A percentile compares a stretch with the other conserved stretches of the same genome.
Evolutionary conservation across 1,284 basidiomycete species (phyloP).

Genomic region (Ganoderma leucocontextum): DNA sequence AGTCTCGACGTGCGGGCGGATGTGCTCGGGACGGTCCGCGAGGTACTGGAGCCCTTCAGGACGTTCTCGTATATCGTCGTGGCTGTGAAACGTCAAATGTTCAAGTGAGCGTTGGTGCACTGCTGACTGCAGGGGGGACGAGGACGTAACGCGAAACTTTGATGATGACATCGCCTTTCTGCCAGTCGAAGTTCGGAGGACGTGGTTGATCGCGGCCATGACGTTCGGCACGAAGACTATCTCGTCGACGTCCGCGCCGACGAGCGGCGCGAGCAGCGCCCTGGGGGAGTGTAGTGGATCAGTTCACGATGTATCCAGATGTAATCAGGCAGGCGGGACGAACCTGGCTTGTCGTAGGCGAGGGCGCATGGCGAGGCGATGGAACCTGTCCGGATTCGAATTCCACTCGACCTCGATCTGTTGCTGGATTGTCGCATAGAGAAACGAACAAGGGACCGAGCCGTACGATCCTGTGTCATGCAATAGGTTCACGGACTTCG

Average conservation of each 20-base stretch:
- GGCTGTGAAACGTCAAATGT: no score
- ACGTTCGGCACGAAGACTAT: conserved; percentile 74
- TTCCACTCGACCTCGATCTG: conserved; percentile 60
- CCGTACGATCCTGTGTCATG: conserved; percentile 68
- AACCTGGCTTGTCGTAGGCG: not conserved
- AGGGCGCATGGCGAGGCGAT: conserved; percentile 50
- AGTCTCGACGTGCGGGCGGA: conserved; percentile 29
- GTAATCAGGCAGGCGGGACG: not conserved
- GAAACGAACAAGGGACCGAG: conserved; percentile 67
- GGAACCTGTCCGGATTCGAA: conserved; percentile 73
- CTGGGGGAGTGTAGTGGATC: conserved; percentile 20
- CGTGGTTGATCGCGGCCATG: conserved; percentile 71
- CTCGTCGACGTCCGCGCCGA: conserved; percentile 68
- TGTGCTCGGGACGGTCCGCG: conserved; percentile 52
- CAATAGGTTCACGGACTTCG: not conserved
- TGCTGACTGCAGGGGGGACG: no score
- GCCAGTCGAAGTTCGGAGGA: conserved; percentile 70
- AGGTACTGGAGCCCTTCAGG: conserved; percentile 62
- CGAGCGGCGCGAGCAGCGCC: conserved; percentile 59
- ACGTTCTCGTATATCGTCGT: conserved; percentile 69
- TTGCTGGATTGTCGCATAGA: conserved; percentile 56
- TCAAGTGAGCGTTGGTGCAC: no score
- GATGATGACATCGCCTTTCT: conserved; percentile 57
- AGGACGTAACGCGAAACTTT: conserved; percentile 51
- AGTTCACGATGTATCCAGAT: no score